Evolutionary conservation across 495 filamentous ascomycete genomes (phyloP), one percentile per base, ranked within the genome.

Genomic region (Filosporella fistucella): DNA sequence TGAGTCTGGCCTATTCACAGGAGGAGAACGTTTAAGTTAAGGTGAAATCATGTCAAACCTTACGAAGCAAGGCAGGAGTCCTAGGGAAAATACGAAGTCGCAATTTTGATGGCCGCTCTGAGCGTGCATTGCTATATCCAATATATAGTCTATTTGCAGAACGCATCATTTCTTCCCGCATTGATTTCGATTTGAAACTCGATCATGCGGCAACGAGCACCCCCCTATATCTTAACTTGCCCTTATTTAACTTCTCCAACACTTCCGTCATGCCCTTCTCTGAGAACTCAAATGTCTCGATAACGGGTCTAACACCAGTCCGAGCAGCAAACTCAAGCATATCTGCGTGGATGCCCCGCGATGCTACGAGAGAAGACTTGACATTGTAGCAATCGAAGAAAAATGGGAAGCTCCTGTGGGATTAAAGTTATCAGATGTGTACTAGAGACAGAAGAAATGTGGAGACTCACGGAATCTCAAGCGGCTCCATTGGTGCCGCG

Each of bases 371-470:
- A 11, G 49, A 62, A 2, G 63, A 60, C 23, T 60, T 51, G n/a
- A 69, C 32, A 17, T 57, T 58, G 43, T 67, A 64, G 8, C 47
- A 51, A 1, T 66, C 49, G 45, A 61, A 59, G 24, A 66, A 58
- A 34, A 68, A 46, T 16, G 54, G 60, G 33, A 38, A 41, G 22
- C 49, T 18, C 1, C 38, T 51, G 17, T 29, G 17, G 28, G n/a
- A 30, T 30, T 8, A n/a, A 30, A n/a, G 28, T 30, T 8, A 30
- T 8, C n/a, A 30, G 8, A 30, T 30, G n/a, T 8, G 28, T 30
- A 30, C 28, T 8, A 30, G 8, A 30, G 8, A 30, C 8, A 30
- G n/a, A n/a, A 30, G 28, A 30, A n/a, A n/a, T 30, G 34, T 21
- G 12, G 21, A 8, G 23, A 56, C 51, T 54, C 58, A 65, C 48